Percentiles rank a stretch among this genome's conserved stretches.
These are phyloP conservation scores for Scutellaria barbata DNA, from an alignment of 257 asterid genomes.

Conservation along the genomic window DNA sequence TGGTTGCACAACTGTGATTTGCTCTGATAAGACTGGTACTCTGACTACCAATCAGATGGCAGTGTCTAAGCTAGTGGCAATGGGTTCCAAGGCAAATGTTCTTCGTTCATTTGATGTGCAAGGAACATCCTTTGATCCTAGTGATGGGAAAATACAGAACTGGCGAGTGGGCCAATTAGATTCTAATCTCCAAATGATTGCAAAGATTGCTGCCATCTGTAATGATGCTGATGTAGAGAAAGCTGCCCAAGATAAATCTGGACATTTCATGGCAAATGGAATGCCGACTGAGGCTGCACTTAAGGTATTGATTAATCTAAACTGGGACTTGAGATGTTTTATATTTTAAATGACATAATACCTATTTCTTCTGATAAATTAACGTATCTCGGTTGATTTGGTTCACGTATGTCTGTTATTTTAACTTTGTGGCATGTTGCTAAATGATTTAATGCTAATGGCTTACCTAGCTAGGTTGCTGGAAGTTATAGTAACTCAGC, in stretches of 20 bases:
- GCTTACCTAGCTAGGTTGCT: neutral
- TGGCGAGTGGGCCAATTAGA: conserved; percentile 76
- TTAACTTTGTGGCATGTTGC: conserved; percentile 6
- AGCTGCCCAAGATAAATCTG: conserved; percentile 62
- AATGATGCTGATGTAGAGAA: conserved; percentile 93
- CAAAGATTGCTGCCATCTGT: conserved; percentile 93
- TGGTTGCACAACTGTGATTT: conserved; percentile 98
- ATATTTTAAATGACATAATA: neutral
- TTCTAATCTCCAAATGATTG: conserved; percentile 85
- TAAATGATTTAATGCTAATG: neutral
- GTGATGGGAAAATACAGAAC: conserved; percentile 83
- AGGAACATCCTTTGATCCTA: conserved; percentile 87
- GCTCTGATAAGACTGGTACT: conserved; percentile 98
- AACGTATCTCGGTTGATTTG: neutral
- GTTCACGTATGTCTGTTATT: neutral
- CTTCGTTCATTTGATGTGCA: conserved; percentile 73
- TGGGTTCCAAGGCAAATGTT: conserved; percentile 59
- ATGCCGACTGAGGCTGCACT: conserved; percentile 98
- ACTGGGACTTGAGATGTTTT: conserved; percentile 14
- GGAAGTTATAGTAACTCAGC: neutral
- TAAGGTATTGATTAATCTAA: conserved; percentile 57
- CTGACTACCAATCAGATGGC: conserved; percentile 99
- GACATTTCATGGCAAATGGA: conserved; percentile 76
- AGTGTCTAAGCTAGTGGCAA: conserved; percentile 81
- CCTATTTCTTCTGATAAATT: no score